Percentiles rank a stretch among this genome's conserved stretches.
Conservation (phyloP, 2,329 filamentous ascomycete genomes). For the Nemania sp. region DNA sequence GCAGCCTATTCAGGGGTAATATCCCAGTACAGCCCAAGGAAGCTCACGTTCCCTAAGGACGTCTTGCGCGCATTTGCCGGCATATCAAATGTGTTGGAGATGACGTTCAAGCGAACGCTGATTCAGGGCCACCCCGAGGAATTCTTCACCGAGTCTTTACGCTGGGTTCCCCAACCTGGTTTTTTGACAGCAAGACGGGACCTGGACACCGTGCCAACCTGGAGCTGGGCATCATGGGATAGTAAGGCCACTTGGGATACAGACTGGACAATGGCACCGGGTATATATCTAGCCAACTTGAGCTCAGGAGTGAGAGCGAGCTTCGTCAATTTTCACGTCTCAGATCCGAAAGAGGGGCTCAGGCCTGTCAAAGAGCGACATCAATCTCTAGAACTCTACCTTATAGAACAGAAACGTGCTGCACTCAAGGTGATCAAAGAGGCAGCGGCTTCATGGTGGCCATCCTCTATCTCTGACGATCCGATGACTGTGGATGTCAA, state of each 20-base stretch:
- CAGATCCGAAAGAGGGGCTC: conserved; percentile 1
- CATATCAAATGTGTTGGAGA: conserved; percentile 4
- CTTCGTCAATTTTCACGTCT: conserved; percentile 8
- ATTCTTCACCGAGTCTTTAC: conserved; percentile 13
- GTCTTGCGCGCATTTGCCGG: conserved; percentile 11
- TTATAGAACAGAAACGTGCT: conserved; percentile 2
- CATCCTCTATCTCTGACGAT: background rate
- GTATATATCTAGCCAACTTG: background rate
- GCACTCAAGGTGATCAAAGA: conserved; percentile 6
- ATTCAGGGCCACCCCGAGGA: conserved; percentile 12
- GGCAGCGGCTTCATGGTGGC: conserved; percentile 1
- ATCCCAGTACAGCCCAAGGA: background rate
- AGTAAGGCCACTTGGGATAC: conserved; percentile 2
- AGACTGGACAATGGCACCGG: conserved; percentile 1
- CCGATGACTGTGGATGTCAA: background rate
- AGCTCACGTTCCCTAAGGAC: conserved; percentile 4
- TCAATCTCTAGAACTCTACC: conserved; percentile 2
- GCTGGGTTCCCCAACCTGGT: conserved; percentile 10
- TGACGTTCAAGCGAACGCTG: background rate
- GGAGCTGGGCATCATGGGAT: conserved; percentile 21
- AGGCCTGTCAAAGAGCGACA: conserved; percentile 7
- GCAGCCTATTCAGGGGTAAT: background rate
- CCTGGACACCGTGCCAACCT: conserved; percentile 7
- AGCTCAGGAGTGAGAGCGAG: background rate
- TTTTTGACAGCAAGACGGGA: background rate